Conservation (phyloP, 495 filamentous ascomycete species). For the Podospora tetraspora region DNA sequence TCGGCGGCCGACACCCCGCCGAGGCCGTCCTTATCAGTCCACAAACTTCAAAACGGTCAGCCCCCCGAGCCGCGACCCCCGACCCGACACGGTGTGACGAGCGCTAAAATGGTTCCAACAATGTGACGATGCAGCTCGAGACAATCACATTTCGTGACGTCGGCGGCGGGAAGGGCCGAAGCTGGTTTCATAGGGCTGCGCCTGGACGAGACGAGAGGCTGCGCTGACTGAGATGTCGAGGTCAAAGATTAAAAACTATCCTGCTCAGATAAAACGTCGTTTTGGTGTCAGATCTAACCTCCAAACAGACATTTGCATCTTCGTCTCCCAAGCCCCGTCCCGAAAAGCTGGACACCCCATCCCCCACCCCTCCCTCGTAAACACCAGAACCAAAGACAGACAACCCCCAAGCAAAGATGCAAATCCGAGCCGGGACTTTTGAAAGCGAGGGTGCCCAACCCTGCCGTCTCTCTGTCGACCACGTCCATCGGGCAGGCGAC, state of each 20-base stretch:
- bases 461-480: neutral
- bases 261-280: neutral
- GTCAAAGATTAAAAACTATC: neutral
- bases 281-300: neutral
- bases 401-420: constrained; percentile 4
- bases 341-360: neutral
- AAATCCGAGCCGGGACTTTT: neutral
- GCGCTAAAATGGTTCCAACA: neutral
- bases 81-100: neutral
- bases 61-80: neutral
- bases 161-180: neutral
- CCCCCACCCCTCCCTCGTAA: neutral
- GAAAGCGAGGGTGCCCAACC: constrained; percentile 7
- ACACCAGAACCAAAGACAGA: neutral
- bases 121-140: neutral
- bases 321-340: neutral
- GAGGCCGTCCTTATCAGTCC: neutral
- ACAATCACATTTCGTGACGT: neutral
- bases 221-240: neutral
- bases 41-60: neutral
- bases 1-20: neutral
- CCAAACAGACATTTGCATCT: neutral
- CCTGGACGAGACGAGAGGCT: neutral
- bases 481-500: constrained; percentile 4
- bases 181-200: neutral